A percentile compares a stretch with the other conserved stretches of the same genome.
These are phyloP conservation scores for Claviceps africana DNA, from an alignment of 2,329 filamentous ascomycete species.

Conservation along the genomic window DNA sequence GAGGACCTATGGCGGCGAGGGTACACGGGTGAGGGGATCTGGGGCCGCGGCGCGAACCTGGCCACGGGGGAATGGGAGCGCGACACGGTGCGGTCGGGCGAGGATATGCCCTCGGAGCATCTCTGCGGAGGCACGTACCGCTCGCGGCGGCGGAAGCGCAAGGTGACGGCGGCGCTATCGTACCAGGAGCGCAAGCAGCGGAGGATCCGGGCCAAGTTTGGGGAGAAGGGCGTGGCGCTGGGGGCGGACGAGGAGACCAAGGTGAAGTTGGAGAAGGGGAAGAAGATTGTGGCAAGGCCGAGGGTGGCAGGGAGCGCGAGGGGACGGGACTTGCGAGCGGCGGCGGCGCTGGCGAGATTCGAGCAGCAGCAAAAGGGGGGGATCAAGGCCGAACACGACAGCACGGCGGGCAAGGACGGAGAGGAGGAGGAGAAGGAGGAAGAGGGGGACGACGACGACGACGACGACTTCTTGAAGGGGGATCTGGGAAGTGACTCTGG, in stretches of 20 bases:
- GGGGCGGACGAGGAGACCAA: slow-evolving; percentile 56
- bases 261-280: slow-evolving; percentile 52
- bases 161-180: slow-evolving; percentile 36
- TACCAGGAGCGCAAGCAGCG: slow-evolving; percentile 63
- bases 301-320: slow-evolving; percentile 61
- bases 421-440: slow-evolving; percentile 4
- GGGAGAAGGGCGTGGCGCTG: slow-evolving; percentile 51
- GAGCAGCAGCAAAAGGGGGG: slow-evolving; percentile 35
- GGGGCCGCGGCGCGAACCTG: slow-evolving; percentile 58
- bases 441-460: too few relatives aligned
- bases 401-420: slow-evolving; percentile 22
- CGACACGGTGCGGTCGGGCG: slow-evolving; percentile 31
- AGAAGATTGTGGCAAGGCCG: slow-evolving; percentile 48
- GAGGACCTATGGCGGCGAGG: slow-evolving; percentile 51
- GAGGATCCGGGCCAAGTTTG: slow-evolving; percentile 64
- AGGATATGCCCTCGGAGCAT: slow-evolving; percentile 51
- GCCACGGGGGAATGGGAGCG: slow-evolving; percentile 44
- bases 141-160: slow-evolving; percentile 42
- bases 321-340: slow-evolving; percentile 61
- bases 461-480: too few relatives aligned
- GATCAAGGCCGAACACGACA: slow-evolving; percentile 6
- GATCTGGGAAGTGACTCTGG: slow-evolving; percentile 34
- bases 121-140: slow-evolving; percentile 72
- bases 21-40: slow-evolving; percentile 72
- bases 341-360: slow-evolving; percentile 63